Base-by-base conservation (phyloP, 257 asterid genomes). In the Solanum etuberosum region DNA sequence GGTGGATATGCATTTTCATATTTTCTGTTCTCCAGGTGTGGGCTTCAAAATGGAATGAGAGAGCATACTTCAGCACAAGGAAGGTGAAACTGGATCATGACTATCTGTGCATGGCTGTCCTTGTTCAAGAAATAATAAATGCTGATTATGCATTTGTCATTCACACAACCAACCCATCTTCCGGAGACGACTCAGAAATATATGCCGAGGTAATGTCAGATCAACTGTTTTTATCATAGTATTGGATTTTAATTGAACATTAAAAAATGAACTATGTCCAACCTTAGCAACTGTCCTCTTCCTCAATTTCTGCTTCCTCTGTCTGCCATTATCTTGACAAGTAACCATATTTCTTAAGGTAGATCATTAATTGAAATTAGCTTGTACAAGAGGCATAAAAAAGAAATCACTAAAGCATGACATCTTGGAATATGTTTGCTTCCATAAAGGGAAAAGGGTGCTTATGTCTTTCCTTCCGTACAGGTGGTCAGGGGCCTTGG, bases 41-140 rank as follows among this genome's bases (percentile, higher is more conserved):
- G 99, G 99, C 99, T 87, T 97, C 99, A 73, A 97, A 97, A 88
- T 97, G 99, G 99, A 97, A 97, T 48, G 99, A 97, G 92, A 93
- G 99, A 91, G 99, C 99, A 90, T 97, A 94, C 90, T 94, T 95
- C 91, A 97, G 99, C 95, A 95, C 98, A 74, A 93, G 96, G 90
- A 97, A 95, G 93, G 99, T 94, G 91, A 96, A 96, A 87, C 94
- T 97, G 85, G 95, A 97, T 89, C 99, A 97, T 76, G 96, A 94
- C 89, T 93, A 87, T 91, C 98, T 97, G 88, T 95, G 98, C 93
- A 97, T 97, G 99, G 99, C 99, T 88, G 98, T 97, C 90, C 99
- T 97, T 86, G 98, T 97, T 91, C 99, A 97, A 91, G 98, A 97
- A 93, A 93, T 97, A 87, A 87, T 97, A 90, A 97, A 93, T 89